Evolutionary conservation across 768 basidiomycete genomes (phyloP).

Genomic region (Rossbeevera mucosa): DNA sequence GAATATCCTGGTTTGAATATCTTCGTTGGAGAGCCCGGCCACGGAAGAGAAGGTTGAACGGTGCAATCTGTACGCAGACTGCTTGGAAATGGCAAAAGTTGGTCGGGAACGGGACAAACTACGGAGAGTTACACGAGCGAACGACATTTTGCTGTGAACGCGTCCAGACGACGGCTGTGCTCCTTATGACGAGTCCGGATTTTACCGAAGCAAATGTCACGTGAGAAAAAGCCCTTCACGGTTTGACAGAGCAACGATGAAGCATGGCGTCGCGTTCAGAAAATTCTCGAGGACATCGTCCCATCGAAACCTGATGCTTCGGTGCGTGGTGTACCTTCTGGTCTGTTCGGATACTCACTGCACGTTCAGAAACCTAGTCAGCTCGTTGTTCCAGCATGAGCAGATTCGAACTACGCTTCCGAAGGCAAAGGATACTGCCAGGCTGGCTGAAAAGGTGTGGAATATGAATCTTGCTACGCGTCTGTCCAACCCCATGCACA

Average conservation of each 20-base stretch:
- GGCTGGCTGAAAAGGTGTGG: constrained; percentile 86
- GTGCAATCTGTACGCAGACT: constrained; percentile 26
- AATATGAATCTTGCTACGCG: background rate
- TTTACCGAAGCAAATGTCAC: constrained; percentile 18
- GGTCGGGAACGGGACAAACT: constrained; percentile 26
- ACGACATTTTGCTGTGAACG: constrained; percentile 32
- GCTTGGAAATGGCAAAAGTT: constrained; percentile 28
- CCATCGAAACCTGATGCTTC: constrained; percentile 88
- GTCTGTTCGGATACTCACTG: constrained; percentile 5
- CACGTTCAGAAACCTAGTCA: constrained; percentile 76
- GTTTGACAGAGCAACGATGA: no score
- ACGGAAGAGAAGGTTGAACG: constrained; percentile 31
- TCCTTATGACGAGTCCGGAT: constrained; percentile 16
- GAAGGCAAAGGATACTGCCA: constrained; percentile 88
- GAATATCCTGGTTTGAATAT: constrained; percentile 25
- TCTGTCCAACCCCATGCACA: constrained; percentile 25
- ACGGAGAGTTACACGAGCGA: constrained; percentile 31
- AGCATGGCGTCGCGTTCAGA: constrained; percentile 90
- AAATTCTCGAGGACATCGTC: constrained; percentile 90
- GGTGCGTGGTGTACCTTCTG: constrained; percentile 43
- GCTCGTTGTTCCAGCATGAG: constrained; percentile 90
- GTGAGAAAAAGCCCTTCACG: background rate
- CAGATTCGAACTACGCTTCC: constrained; percentile 94
- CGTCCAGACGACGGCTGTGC: constrained; percentile 6
- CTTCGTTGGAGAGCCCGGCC: constrained; percentile 19